phyloP scores from a whole-genome alignment of 257 asterid species.

The Nemophila menziesii region DNA sequence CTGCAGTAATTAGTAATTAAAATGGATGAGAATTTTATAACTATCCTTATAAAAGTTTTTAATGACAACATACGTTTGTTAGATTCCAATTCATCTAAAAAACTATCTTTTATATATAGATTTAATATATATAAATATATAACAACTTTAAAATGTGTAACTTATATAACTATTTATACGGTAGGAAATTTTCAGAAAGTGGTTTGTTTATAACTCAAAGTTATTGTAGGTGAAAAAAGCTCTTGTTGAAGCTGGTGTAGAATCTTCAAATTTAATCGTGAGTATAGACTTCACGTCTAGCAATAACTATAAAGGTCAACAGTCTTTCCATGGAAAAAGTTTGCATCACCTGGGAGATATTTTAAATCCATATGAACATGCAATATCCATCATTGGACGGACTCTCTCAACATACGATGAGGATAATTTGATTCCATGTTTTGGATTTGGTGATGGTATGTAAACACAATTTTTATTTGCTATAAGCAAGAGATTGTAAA shows the following conservation, averaged over 20 bases:
- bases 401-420: slow-evolving; percentile 78
- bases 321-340: slow-evolving; percentile 71
- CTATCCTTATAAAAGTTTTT: no score
- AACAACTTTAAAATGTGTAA: no score
- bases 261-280: slow-evolving; percentile 78
- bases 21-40: no score
- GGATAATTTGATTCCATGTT: slow-evolving; percentile 85
- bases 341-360: slow-evolving; percentile 70
- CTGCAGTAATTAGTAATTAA: no score
- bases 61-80: no score
- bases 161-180: no score
- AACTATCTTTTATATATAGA: no score
- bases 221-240: slow-evolving; percentile 70
- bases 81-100: no score
- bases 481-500: no score
- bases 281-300: slow-evolving; percentile 94
- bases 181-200: no score
- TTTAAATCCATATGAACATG: slow-evolving; percentile 84
- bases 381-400: slow-evolving; percentile 85
- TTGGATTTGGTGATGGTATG: slow-evolving; percentile 90
- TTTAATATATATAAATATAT: no score
- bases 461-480: neutral
- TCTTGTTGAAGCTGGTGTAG: slow-evolving; percentile 81
- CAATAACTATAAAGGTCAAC: slow-evolving; percentile 95
- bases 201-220: no score